Evolutionary conservation across 768 basidiomycete species (phyloP).

Genomic region (Cubamyces lactineus): DNA sequence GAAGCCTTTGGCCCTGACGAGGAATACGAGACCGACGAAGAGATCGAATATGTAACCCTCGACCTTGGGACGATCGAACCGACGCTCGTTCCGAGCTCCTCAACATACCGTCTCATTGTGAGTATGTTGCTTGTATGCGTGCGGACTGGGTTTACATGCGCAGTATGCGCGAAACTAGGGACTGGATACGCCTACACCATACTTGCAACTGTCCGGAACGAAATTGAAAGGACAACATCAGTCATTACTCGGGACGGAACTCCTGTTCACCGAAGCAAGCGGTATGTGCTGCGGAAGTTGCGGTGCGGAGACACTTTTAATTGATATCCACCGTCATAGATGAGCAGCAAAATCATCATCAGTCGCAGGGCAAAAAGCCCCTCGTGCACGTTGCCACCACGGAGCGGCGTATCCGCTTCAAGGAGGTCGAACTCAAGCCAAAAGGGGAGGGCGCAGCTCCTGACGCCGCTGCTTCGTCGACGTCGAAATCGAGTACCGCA

Average conservation of each 20-base stretch:
- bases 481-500: conserved; percentile 17
- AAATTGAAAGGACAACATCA: conserved; percentile 74
- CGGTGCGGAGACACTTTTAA: conserved; percentile 7
- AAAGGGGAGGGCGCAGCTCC: conserved; percentile 11
- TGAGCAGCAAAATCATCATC: conserved; percentile 38
- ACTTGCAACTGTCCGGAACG: conserved; percentile 75
- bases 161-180: conserved; percentile 44
- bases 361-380: conserved; percentile 51
- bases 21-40: conserved; percentile 64
- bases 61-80: conserved; percentile 76
- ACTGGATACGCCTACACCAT: conserved; percentile 76
- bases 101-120: conserved; percentile 75
- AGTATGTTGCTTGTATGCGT: conserved; percentile 34
- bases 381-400: conserved; percentile 63
- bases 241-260: conserved; percentile 70
- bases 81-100: conserved; percentile 71
- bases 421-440: conserved; percentile 58
- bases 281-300: conserved; percentile 39
- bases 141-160: neutral
- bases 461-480: neutral
- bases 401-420: conserved; percentile 72
- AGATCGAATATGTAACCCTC: conserved; percentile 69
- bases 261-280: conserved; percentile 73
- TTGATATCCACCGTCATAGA: conserved; percentile 25
- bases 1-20: conserved; percentile 68